Evolutionary conservation across 2,329 filamentous ascomycete genomes (phyloP).

Genomic region (Pestalotiopsis fici): DNA sequence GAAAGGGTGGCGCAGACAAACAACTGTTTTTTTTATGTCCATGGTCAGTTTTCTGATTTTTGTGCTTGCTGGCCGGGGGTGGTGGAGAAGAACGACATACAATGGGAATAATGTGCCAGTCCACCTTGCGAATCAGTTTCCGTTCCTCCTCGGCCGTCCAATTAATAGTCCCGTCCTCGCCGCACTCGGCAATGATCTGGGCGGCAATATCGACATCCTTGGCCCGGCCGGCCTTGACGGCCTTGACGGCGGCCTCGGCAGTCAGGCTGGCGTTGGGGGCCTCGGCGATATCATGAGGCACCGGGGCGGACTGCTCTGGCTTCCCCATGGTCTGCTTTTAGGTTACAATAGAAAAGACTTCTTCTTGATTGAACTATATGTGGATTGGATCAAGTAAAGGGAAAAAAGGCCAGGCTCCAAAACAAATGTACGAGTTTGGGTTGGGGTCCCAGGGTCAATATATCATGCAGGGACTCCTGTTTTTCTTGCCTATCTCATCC

Average conservation of each 20-base stretch:
- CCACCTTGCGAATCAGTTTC: constrained; percentile 48
- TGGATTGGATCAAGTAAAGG: not conserved
- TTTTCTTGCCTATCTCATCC: not conserved
- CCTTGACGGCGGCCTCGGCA: constrained; percentile 21
- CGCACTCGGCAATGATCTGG: constrained; percentile 24
- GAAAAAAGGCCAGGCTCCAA: not conserved
- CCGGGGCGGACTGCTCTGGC: not conserved
- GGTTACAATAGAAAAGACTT: no score
- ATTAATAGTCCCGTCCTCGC: constrained; percentile 45
- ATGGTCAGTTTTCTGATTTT: no score
- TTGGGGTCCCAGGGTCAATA: not conserved
- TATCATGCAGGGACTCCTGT: not conserved
- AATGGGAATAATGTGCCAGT: constrained; percentile 28
- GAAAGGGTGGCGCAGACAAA: constrained; percentile 19
- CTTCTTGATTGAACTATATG: not conserved
- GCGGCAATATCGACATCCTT: constrained; percentile 26
- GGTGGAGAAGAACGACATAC: no score
- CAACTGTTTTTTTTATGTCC: constrained; percentile 5
- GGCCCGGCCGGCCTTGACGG: constrained; percentile 23
- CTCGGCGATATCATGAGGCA: not conserved
- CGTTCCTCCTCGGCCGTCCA: constrained; percentile 57
- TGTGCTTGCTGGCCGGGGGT: no score
- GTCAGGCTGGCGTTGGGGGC: constrained; percentile 8
- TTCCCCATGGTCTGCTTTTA: not conserved
- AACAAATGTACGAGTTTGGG: not conserved